A percentile compares a stretch with the other conserved stretches of the same genome.
phyloP scores from a whole-genome alignment of 257 asterid genomes.

The Ilex aquifolium region DNA sequence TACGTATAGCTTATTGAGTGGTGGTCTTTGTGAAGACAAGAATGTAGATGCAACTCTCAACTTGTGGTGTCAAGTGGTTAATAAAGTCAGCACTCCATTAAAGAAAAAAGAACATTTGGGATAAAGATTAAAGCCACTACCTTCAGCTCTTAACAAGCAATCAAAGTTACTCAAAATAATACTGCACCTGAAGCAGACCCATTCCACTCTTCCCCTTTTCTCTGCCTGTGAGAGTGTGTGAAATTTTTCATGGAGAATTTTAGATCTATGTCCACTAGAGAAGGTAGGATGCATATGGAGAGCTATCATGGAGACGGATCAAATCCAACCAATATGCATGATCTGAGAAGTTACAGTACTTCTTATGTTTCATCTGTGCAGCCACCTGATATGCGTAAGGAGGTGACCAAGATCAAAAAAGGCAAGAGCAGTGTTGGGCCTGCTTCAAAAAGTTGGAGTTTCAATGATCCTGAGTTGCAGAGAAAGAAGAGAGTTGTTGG shows the following conservation, averaged over 20 bases:
- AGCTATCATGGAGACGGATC: constrained; percentile 3
- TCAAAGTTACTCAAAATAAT: background rate
- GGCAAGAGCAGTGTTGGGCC: constrained; percentile 33
- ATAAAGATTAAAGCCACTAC: background rate
- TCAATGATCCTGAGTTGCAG: constrained; percentile 60
- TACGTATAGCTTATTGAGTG: constrained; percentile 66
- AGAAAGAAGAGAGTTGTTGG: constrained; percentile 74
- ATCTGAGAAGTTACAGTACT: constrained; percentile 73
- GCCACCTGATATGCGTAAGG: constrained; percentile 13
- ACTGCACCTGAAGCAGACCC: constrained; percentile 8
- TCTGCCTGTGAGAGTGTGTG: background rate
- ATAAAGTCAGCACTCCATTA: constrained; percentile 1
- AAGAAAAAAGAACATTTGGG: background rate
- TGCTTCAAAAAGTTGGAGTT: constrained; percentile 39
- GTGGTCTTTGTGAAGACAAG: constrained; percentile 65
- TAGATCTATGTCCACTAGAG: constrained; percentile 38
- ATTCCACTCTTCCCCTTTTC: background rate
- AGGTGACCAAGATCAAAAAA: constrained; percentile 43
- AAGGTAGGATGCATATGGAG: constrained; percentile 16
- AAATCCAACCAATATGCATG: constrained; percentile 42
- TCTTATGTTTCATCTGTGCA: constrained; percentile 16
- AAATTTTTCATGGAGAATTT: constrained; percentile 24
- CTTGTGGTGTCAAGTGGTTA: constrained; percentile 33
- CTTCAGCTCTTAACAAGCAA: constrained; percentile 3
- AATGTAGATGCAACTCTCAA: constrained; percentile 54